phyloP scores from a whole-genome alignment of 495 filamentous ascomycete genomes.

The Penicillium flavigenum region DNA sequence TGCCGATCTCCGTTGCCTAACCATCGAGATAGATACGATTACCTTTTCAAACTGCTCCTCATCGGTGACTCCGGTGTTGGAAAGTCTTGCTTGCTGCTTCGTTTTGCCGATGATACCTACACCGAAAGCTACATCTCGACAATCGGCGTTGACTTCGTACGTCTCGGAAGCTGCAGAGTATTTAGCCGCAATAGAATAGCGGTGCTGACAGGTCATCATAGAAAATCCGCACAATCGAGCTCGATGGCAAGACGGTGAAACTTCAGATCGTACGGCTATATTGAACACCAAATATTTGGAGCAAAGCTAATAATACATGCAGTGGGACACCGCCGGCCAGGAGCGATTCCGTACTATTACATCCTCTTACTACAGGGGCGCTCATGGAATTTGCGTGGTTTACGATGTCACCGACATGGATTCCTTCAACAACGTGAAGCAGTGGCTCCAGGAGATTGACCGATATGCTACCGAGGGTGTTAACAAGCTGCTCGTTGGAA shows the following conservation, averaged over 20 bases:
- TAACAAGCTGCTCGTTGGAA: constrained; percentile 97
- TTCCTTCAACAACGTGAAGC: constrained; percentile 99
- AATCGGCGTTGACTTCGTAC: constrained; percentile 98
- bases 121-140: constrained; percentile 99
- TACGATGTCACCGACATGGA: constrained; percentile 99
- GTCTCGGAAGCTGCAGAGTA: constrained; percentile 35
- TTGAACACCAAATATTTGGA: background rate
- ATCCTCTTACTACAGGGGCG: constrained; percentile 97
- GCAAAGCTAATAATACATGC: constrained; percentile 21
- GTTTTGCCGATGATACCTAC: constrained; percentile 99
- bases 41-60: constrained; percentile 99
- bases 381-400: constrained; percentile 98
- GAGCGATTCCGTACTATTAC: constrained; percentile 99
- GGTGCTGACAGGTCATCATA: constrained; percentile 38
- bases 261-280: constrained; percentile 85
- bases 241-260: constrained; percentile 99
- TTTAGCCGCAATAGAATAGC: constrained; percentile 9
- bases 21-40: constrained; percentile 81
- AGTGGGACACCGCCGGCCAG: constrained; percentile 99
- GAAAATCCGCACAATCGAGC: constrained; percentile 99
- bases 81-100: constrained; percentile 97
- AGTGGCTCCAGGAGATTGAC: constrained; percentile 99
- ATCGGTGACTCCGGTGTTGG: constrained; percentile 99
- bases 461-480: constrained; percentile 98
- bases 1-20: constrained; percentile 30